Evolutionary conservation across 768 basidiomycete genomes (phyloP).

Genomic region (Rhizopogon vulgaris): DNA sequence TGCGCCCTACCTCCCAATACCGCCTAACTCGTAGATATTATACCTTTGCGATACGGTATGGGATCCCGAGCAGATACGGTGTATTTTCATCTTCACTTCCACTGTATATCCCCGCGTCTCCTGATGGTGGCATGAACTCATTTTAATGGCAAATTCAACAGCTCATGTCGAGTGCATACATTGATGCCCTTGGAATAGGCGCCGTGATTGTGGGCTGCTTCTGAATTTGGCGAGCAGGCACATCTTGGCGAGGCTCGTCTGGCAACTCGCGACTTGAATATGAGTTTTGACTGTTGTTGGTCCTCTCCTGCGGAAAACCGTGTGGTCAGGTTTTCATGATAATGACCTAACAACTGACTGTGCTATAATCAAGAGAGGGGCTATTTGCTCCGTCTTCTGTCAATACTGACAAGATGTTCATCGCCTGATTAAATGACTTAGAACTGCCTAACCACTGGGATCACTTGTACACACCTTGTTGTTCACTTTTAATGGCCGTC

Average conservation of each 20-base stretch:
- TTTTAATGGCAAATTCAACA: background rate
- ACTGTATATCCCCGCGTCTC: background rate
- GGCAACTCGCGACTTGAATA: background rate
- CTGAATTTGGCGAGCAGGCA: background rate
- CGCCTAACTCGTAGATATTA: no score
- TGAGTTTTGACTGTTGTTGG: background rate
- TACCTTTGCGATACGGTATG: background rate
- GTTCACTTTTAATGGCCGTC: background rate
- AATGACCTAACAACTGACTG: background rate
- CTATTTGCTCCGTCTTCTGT: background rate
- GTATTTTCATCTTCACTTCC: background rate
- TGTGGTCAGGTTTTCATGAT: background rate
- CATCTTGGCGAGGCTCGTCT: background rate
- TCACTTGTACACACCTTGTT: constrained; percentile 8
- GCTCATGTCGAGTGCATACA: background rate
- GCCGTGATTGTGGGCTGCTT: background rate
- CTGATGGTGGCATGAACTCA: background rate
- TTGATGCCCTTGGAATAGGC: background rate
- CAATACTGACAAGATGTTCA: background rate
- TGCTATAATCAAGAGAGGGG: background rate
- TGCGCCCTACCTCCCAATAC: no score
- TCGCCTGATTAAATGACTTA: background rate
- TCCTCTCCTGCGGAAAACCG: background rate
- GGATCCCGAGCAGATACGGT: background rate
- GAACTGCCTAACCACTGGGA: background rate